Evolutionary conservation across 495 filamentous ascomycete genomes (phyloP), one percentile per base, ranked within the genome.

Genomic region (Terfezia boudieri): DNA sequence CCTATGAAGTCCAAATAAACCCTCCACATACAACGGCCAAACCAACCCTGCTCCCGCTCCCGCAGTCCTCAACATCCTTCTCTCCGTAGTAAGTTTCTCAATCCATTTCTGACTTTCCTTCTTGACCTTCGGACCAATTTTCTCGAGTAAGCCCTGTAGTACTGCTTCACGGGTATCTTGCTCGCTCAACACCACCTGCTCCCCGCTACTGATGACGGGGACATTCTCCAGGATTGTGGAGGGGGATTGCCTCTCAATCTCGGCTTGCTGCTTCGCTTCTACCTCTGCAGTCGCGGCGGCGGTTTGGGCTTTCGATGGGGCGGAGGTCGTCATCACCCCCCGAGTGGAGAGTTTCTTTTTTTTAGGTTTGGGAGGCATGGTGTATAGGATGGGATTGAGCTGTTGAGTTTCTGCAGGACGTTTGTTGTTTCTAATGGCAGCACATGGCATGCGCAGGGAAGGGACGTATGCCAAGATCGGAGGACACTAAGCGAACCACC

Each of bases 261-360:
- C 36, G 1, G 54, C 64, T 54, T 66, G 50, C 52, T 64, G 56
- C 57, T 74, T 70, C 51, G 61, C 50, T 41, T 54, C 16, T 56
- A 59, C 49, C 41, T 54, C 36, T 16, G 53, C 43, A 37, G 41
- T 4, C 11, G 16, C 49, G 12, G 38, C 12, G 41, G 50, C 23
- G 11, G 38, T 53, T 58, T 74, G 72, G 4, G 72, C 63, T 67
- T 92, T 94, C 8, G 83, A 89, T 41, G 86, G 82, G 51, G 85
- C 73, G 11, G 89, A 95, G 12, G 84, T 87, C 2, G 90, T 98
- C 56, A 88, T 86, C 70, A 95, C 86, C 9, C 86, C 88, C 61
- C 90, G 76, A 46, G 84, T 83, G 32, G 89, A 84, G 67, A 4
- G 26, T 32, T 32, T 32, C 26, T 32, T 32, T 32, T 32, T 32